Percentiles rank a stretch among this genome's conserved stretches.
Evolutionary conservation across 495 filamentous ascomycete genomes (phyloP).

Genomic region (Apodospora peruviana): DNA sequence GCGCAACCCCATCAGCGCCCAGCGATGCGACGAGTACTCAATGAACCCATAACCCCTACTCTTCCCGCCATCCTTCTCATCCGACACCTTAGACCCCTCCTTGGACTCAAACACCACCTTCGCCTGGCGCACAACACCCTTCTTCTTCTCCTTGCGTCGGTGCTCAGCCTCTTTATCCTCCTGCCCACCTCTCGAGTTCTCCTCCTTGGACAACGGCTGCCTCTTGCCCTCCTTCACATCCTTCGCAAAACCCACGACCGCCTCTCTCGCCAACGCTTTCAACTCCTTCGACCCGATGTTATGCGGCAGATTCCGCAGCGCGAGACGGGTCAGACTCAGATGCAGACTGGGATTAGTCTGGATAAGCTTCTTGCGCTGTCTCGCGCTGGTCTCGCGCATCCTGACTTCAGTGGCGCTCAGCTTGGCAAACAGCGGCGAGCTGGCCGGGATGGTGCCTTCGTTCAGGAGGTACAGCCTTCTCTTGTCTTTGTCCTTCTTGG

Average conservation of each 20-base stretch:
- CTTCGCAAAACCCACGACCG: constrained; percentile 85
- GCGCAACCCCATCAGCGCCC: constrained; percentile 89
- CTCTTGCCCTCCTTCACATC: constrained; percentile 75
- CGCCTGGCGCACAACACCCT: constrained; percentile 89
- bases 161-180: constrained; percentile 76
- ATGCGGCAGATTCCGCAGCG: constrained; percentile 85
- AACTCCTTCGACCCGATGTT: constrained; percentile 81
- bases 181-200: constrained; percentile 67
- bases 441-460: constrained; percentile 73
- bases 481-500: constrained; percentile 68
- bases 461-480: constrained; percentile 83
- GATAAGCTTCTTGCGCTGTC: constrained; percentile 84
- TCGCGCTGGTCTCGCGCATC: constrained; percentile 80
- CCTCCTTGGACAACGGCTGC: constrained; percentile 77
- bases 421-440: constrained; percentile 65
- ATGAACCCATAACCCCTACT: constrained; percentile 95
- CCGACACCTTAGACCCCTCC: constrained; percentile 77
- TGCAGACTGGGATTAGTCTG: constrained; percentile 86
- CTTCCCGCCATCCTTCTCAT: constrained; percentile 61
- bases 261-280: constrained; percentile 83
- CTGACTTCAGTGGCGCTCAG: constrained; percentile 76
- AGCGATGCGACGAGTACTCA: constrained; percentile 90
- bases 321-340: constrained; percentile 86
- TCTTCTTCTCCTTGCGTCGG: constrained; percentile 71
- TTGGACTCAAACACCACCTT: constrained; percentile 88